phyloP scores from a whole-genome alignment of 495 filamentous ascomycete genomes.

The Bacidia rubella region DNA sequence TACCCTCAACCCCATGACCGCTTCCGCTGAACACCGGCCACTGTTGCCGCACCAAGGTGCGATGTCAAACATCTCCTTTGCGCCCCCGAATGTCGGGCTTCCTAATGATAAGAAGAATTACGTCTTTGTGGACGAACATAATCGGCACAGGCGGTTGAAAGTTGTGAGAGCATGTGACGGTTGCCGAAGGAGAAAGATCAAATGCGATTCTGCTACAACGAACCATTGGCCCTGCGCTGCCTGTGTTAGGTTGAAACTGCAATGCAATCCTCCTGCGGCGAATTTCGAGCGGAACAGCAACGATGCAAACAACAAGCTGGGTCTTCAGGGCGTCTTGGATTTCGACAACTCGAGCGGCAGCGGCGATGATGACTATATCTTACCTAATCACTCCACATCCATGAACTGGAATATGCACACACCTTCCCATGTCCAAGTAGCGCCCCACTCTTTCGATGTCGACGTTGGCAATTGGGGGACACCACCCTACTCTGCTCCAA shows the following conservation, averaged over 20 bases:
- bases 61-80: constrained; percentile 28
- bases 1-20: background rate
- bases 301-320: constrained; percentile 14
- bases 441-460: constrained; percentile 20
- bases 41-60: constrained; percentile 10
- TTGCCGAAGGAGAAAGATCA: constrained; percentile 70
- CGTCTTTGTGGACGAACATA: constrained; percentile 99
- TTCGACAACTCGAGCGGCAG: constrained; percentile 30
- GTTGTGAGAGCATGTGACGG: constrained; percentile 99
- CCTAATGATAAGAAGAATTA: constrained; percentile 36
- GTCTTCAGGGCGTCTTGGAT: constrained; percentile 23
- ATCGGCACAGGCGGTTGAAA: constrained; percentile 92
- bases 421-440: constrained; percentile 12
- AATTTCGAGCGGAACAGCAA: constrained; percentile 53
- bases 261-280: constrained; percentile 84
- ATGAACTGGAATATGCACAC: constrained; percentile 14
- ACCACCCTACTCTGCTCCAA: constrained; percentile 20
- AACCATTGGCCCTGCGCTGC: constrained; percentile 98
- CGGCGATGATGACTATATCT: constrained; percentile 42
- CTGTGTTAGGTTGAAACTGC: constrained; percentile 80
- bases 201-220: constrained; percentile 94
- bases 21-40: constrained; percentile 7
- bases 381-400: constrained; percentile 26
- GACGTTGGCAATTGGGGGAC: constrained; percentile 21
- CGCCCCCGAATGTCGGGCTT: constrained; percentile 26